phyloP scores from a whole-genome alignment of 495 filamentous ascomycete genomes.

The Aspergillus bertholletiae region DNA sequence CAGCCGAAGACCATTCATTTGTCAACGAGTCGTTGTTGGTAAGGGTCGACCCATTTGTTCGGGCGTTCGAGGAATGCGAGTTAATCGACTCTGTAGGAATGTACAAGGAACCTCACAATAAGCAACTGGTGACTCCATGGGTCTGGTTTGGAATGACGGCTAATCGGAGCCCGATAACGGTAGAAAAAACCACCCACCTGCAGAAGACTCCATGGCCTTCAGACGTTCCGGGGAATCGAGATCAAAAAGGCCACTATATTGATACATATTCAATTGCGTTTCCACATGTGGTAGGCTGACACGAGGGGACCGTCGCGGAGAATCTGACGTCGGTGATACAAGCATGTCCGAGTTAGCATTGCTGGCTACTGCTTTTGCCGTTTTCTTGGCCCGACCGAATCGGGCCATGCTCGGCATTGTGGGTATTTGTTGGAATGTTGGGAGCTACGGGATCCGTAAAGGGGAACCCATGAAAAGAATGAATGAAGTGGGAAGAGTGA shows the following conservation, averaged over 20 bases:
- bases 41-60: conserved; percentile 18
- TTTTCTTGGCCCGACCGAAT: conserved; percentile 29
- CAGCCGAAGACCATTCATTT: conserved; percentile 66
- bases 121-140: neutral
- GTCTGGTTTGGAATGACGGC: neutral
- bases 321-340: conserved; percentile 18
- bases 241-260: conserved; percentile 36
- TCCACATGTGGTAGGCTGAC: conserved; percentile 43
- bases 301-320: conserved; percentile 27
- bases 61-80: conserved; percentile 12
- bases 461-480: conserved; percentile 2
- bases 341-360: conserved; percentile 26
- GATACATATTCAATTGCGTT: conserved; percentile 45
- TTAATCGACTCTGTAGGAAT: conserved; percentile 22
- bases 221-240: conserved; percentile 20
- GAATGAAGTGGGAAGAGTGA: neutral
- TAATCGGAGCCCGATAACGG: neutral
- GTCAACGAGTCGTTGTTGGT: conserved; percentile 31
- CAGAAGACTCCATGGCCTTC: conserved; percentile 9
- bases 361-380: conserved; percentile 19
- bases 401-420: conserved; percentile 24
- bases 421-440: conserved; percentile 6
- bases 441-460: conserved; percentile 1
- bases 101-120: neutral
- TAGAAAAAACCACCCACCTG: conserved; percentile 18